phyloP scores from a whole-genome alignment of 108 stramenopile genomes.

The Chaetoceros muelleri region DNA sequence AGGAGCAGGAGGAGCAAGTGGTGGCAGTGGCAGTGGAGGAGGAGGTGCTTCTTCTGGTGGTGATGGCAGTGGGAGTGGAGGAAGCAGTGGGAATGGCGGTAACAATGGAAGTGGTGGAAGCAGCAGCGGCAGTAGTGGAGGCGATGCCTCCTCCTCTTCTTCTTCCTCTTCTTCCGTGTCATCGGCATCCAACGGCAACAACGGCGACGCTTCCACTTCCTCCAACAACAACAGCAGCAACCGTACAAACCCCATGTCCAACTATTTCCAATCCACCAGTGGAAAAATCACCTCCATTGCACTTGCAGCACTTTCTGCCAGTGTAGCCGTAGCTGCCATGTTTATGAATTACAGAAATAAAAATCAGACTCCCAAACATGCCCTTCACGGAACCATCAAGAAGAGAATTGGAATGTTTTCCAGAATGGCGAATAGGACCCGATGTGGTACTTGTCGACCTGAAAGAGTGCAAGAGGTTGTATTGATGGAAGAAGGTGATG shows the following conservation, averaged over 20 bases:
- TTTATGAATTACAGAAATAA: neutral
- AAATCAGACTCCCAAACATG: neutral
- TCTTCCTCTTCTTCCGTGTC: neutral
- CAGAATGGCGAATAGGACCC: neutral
- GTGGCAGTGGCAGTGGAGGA: conserved; percentile 10
- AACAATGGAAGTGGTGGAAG: neutral
- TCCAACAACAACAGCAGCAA: neutral
- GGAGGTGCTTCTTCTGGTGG: conserved; percentile 6
- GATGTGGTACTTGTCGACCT: neutral
- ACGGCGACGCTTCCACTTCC: neutral
- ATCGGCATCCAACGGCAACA: neutral
- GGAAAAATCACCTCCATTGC: neutral
- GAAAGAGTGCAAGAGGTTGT: neutral
- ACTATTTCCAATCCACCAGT: neutral
- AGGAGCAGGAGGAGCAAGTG: conserved; percentile 5
- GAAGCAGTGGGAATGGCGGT: conserved; percentile 2
- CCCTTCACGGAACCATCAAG: neutral
- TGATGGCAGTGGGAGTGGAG: conserved; percentile 6
- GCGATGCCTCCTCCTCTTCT: neutral
- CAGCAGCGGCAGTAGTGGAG: neutral
- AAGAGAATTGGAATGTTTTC: neutral
- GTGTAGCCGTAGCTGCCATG: neutral
- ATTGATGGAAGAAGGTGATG: no score
- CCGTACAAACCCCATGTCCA: neutral
- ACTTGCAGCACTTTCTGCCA: neutral